Base-by-base conservation (phyloP, 2,329 filamentous ascomycete species). In the Rhynchosporium graminicola region DNA sequence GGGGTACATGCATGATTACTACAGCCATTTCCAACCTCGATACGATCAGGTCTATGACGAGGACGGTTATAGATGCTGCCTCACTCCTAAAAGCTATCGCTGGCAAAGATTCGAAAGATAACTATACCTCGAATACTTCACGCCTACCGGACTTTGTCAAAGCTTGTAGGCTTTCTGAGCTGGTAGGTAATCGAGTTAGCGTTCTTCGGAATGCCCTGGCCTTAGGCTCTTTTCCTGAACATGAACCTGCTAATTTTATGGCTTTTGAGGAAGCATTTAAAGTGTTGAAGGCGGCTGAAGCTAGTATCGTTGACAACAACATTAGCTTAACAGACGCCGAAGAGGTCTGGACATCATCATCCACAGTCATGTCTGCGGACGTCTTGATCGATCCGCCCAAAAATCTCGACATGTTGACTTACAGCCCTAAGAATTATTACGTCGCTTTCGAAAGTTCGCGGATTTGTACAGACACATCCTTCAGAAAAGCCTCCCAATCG, bases 21-120 rank as follows among this genome's bases (percentile, higher is more conserved):
- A 88, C 89, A 0, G 84, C 90, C 4, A 83, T 80, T 2, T 74
- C 80, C 38, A 82, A 85, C 67, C 85, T 88, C 69, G 89, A 92
- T 68, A 87, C 83, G 0, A 78, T 90, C 0, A 88, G 89, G 1
- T 79, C 83, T 0, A 85, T 92, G 74, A 83, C 83, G 0, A 80
- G 83, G 26, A 89, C 83, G 0, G 83, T 92, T 2, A 80, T 80
- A 15, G 89, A 92, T 69, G 87, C 87, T 0, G 83, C 83, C 0
- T 82, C 85, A 65, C 77, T 83, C 2, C 79, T 91, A 1, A 79
- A 86, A 61, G 83, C 82, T 3, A 90, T 92, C 55, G 82, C 84
- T 3, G 87, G 88, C 0, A 69, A 77, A 1, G 86, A 89, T 66
- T 15, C 70, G 0, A 75, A 79, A 1, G 87, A 91, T 72, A 87